Percentiles rank a stretch among this genome's conserved stretches.
Evolutionary conservation across 2,329 filamentous ascomycete genomes (phyloP).

Genomic region (Trichoderma polysporum): DNA sequence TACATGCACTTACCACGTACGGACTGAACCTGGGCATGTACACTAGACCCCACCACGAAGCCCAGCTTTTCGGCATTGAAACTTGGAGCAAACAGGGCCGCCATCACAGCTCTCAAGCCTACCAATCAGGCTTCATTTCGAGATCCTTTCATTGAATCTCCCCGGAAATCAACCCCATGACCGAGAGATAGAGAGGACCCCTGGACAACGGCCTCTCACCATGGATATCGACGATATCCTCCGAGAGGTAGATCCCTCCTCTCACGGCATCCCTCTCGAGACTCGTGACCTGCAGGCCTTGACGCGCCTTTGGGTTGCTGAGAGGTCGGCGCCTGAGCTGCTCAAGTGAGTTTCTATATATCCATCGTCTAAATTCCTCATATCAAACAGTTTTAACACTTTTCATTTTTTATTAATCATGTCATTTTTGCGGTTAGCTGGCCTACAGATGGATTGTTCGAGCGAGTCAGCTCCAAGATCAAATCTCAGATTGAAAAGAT

Average conservation of each 20-base stretch:
- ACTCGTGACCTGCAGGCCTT: constrained; percentile 81
- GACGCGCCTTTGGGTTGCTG: constrained; percentile 90
- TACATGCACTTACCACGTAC: background rate
- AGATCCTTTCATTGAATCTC: background rate
- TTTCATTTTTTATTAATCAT: background rate
- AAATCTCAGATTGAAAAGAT: constrained; percentile 68
- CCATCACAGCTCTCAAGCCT: background rate
- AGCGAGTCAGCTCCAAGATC: constrained; percentile 73
- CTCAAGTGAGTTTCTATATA: constrained; percentile 59
- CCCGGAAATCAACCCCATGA: background rate
- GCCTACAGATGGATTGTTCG: constrained; percentile 72
- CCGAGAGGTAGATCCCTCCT: constrained; percentile 65
- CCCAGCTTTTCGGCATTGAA: background rate
- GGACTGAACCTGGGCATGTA: background rate
- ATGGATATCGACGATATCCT: constrained; percentile 85
- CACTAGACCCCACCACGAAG: background rate
- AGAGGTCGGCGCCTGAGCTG: constrained; percentile 86
- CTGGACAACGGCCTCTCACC: background rate
- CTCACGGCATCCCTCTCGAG: constrained; percentile 54
- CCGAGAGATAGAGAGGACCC: background rate
- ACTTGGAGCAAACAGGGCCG: background rate
- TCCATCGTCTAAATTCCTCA: background rate
- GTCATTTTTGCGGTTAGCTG: constrained; percentile 43
- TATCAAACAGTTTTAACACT: background rate
- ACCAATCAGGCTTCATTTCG: background rate